phyloP scores from a whole-genome alignment of 2,329 filamentous ascomycete species.

The Calonectria leucothoes region DNA sequence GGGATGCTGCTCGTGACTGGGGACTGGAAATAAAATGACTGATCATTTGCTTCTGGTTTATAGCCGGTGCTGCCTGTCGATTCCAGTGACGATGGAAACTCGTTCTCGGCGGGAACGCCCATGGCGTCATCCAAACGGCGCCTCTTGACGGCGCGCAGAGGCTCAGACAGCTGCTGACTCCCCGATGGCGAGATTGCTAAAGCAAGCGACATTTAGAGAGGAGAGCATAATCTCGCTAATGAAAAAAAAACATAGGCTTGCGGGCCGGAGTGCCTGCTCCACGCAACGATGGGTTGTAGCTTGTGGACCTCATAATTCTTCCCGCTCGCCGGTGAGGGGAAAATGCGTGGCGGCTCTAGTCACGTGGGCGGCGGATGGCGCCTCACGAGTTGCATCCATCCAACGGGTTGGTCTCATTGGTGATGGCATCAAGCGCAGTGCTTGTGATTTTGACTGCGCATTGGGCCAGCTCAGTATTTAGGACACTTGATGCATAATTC shows the following conservation, averaged over 20 bases:
- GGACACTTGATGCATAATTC: not conserved
- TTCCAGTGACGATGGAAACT: not conserved
- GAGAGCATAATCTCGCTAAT: not conserved
- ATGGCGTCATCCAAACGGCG: not conserved
- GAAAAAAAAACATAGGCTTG: not conserved
- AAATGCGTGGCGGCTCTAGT: not conserved
- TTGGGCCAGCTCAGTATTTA: not conserved
- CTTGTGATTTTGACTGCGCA: not conserved
- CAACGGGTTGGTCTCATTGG: not conserved
- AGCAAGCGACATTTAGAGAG: not conserved
- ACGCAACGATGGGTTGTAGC: not conserved
- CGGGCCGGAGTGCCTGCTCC: not conserved
- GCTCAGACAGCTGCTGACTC: not conserved
- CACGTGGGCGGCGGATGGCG: not conserved
- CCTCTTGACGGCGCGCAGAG: not conserved
- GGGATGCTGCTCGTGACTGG: not conserved
- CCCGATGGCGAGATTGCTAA: not conserved
- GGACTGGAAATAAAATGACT: not conserved
- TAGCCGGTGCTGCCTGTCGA: not conserved
- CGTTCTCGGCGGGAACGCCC: not conserved
- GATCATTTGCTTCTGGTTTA: not conserved
- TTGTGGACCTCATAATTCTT: not conserved
- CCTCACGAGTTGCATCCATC: not conserved
- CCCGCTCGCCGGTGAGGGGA: not conserved
- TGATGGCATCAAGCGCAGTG: not conserved